Conservation (phyloP, 345 rosid genomes). For the Aquilaria sinensis region DNA sequence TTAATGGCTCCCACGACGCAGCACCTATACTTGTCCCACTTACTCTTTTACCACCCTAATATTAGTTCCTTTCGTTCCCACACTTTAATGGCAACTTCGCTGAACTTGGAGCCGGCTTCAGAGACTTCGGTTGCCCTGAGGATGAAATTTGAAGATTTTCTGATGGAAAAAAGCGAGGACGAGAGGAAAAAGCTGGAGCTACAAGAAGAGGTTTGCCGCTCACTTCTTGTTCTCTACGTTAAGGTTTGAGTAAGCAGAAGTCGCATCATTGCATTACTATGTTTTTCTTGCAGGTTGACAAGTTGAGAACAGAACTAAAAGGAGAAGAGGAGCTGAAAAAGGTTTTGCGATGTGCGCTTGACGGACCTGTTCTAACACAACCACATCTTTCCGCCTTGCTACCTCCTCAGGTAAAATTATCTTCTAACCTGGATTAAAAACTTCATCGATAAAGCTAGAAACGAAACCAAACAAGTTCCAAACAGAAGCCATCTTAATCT, state of each 20-base stretch:
- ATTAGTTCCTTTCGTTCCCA: constrained; percentile 1
- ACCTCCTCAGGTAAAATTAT: constrained; percentile 52
- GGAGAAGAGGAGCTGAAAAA: constrained; percentile 47
- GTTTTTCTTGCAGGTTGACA: constrained; percentile 39
- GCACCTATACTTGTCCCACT: constrained; percentile 1
- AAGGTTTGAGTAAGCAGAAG: not conserved
- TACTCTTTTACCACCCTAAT: not conserved
- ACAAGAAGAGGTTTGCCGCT: constrained; percentile 45
- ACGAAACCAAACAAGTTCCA: not conserved
- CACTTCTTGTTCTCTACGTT: not conserved
- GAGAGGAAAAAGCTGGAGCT: constrained; percentile 38
- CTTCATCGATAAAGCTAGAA: too few species aligned
- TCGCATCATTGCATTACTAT: not conserved
- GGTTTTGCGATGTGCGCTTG: constrained; percentile 42
- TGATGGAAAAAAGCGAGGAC: constrained; percentile 43
- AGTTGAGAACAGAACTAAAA: constrained; percentile 54
- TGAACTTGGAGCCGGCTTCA: not conserved
- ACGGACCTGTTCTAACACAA: constrained; percentile 42
- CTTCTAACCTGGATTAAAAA: too few species aligned
- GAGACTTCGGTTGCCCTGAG: constrained; percentile 4
- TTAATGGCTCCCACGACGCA: constrained; percentile 46
- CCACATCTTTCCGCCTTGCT: constrained; percentile 50
- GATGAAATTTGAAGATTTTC: constrained; percentile 79
- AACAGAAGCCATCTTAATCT: not conserved
- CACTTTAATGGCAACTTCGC: not conserved